Evolutionary conservation across 257 asterid genomes (phyloP), one percentile per base, ranked within the genome.

Genomic region (Nicotiana attenuata): DNA sequence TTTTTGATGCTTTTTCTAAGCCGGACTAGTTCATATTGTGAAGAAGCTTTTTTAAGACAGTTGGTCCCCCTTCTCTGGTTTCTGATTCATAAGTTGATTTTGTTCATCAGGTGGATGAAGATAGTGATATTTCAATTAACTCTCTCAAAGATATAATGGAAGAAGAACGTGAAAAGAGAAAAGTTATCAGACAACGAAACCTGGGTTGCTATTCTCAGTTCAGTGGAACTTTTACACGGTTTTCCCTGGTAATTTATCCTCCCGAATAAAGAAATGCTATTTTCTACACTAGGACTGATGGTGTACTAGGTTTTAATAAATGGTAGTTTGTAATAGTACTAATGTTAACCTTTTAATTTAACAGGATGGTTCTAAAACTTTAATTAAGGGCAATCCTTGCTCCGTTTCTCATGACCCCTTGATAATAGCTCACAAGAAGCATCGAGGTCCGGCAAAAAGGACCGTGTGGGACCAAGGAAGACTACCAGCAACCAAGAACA

Each of bases 301-400:
- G 38, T 47, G 50, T 73, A 14, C 17, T 50, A 24, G 28, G 41
- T 47, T 7, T 14, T 22, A 47, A 73, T 11, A 73, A 47, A 17
- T 53, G 14, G 15, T 47, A 47, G 24, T 47, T 73, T 26, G 64
- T 75, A 24, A 5, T 24, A 75, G 66, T 61, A 17, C 31, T 45
- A 63, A 35, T 60, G 77, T 81, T 76, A 47, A 45, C 73, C 14
- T 65, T 55, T 65, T 65, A 83, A 83, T 80, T 22, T 81, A 77
- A 86, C 92, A 96, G 99, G 98, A 96, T 91, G 99, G 99, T 88
- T 96, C 97, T 69, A 94, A 92, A 90, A 90, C 97, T 71, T 87
- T 92, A 86, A 84, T 90, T 65, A 88, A 89, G 83, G 99, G 98
- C 82, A 96, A 94, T 83, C 99, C 99, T 82, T 87, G 88, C 64